These are phyloP conservation scores for Rubroboletus satanas DNA, from an alignment of 768 basidiomycete genomes.

Conservation along the genomic window DNA sequence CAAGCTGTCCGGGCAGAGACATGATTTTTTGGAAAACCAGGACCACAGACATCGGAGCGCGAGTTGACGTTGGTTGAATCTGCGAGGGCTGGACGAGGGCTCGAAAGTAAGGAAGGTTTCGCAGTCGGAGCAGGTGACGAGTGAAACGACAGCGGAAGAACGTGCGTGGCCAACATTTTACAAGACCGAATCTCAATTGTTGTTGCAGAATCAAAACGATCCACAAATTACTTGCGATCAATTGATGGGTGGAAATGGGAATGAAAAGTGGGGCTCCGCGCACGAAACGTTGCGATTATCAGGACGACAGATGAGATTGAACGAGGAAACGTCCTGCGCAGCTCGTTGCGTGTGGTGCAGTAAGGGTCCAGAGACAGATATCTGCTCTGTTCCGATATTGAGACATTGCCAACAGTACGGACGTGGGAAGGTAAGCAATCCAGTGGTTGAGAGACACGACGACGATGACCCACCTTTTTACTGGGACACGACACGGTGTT, in stretches of 20 bases:
- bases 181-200: conserved; percentile 1
- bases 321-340: conserved; percentile 30
- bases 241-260: conserved; percentile 7
- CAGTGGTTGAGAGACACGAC: not conserved
- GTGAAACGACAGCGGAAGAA: conserved; percentile 2
- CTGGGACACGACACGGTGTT: conserved; percentile 22
- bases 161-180: conserved; percentile 19
- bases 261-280: conserved; percentile 1
- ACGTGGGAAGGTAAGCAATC: conserved; percentile 1
- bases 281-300: conserved; percentile 24
- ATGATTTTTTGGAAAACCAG: conserved; percentile 6
- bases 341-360: conserved; percentile 18
- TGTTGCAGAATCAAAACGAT: conserved; percentile 11
- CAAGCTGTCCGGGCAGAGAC: conserved; percentile 11
- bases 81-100: conserved; percentile 19
- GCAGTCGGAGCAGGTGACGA: not conserved
- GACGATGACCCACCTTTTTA: conserved; percentile 21
- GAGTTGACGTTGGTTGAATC: conserved; percentile 26
- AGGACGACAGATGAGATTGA: conserved; percentile 16
- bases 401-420: not conserved
- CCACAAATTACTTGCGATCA: conserved; percentile 4
- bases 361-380: conserved; percentile 2
- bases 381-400: conserved; percentile 1
- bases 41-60: conserved; percentile 4
- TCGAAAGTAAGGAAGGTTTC: not conserved